These are phyloP conservation scores for Phytophthora foliorum DNA, from an alignment of 352 stramenopile species.

Conservation along the genomic window DNA sequence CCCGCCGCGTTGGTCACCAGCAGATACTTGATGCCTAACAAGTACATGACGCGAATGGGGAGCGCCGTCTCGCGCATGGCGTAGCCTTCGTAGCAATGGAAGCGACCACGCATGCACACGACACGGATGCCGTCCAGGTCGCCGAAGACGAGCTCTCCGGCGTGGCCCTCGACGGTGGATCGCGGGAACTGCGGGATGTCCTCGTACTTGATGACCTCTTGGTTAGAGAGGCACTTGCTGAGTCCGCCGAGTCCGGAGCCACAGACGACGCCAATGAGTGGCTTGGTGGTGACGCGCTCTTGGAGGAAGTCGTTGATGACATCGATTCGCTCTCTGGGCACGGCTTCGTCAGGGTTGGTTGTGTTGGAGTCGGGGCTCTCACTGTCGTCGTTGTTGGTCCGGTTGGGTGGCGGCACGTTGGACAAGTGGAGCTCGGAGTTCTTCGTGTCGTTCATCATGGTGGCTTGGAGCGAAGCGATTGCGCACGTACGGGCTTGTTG, in stretches of 20 bases:
- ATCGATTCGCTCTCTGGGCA: constrained; percentile 81
- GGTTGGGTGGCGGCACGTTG: not conserved
- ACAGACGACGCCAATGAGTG: constrained; percentile 93
- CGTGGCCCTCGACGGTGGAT: constrained; percentile 95
- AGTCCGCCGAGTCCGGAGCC: constrained; percentile 95
- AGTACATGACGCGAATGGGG: constrained; percentile 96
- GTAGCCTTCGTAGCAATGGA: constrained; percentile 98
- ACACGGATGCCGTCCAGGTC: constrained; percentile 84
- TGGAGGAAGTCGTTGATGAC: constrained; percentile 82
- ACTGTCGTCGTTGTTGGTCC: too few relatives aligned
- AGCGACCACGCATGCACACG: constrained; percentile 96
- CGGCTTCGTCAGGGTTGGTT: constrained; percentile 66
- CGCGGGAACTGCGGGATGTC: constrained; percentile 95
- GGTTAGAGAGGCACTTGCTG: constrained; percentile 90
- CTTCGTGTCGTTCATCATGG: constrained; percentile 46
- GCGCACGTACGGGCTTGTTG: not conserved
- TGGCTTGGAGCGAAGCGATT: not conserved
- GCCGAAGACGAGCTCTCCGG: constrained; percentile 96
- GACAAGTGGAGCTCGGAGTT: not conserved
- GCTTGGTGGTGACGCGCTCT: constrained; percentile 51
- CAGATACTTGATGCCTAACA: constrained; percentile 95
- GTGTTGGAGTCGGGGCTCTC: too few relatives aligned
- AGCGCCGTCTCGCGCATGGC: constrained; percentile 94
- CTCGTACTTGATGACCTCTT: constrained; percentile 93
- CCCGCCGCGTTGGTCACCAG: constrained; percentile 98